phyloP scores from a whole-genome alignment of 2,329 filamentous ascomycete species.

The Tolypocladium sp. region DNA sequence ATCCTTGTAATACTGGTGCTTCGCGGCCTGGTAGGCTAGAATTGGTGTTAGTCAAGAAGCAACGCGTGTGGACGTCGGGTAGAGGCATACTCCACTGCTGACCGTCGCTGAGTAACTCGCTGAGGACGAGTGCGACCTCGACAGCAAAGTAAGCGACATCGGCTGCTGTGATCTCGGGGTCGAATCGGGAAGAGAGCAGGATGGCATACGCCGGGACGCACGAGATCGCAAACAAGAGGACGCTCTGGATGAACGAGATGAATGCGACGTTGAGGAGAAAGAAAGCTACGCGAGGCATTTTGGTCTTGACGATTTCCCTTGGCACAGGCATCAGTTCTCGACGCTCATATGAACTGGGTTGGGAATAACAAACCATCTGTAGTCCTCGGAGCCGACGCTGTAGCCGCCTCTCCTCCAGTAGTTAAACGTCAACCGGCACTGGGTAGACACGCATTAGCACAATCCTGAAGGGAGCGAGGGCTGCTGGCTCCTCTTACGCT shows the following conservation, averaged over 20 bases:
- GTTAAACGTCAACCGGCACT: conserved; percentile 74
- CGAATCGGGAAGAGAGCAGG: conserved; percentile 60
- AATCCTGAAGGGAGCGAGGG: not conserved
- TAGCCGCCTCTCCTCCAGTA: conserved; percentile 97
- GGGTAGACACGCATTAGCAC: not conserved
- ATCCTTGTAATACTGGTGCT: conserved; percentile 63
- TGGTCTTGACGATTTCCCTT: conserved; percentile 61
- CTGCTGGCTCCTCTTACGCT: conserved; percentile 48
- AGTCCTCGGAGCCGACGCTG: conserved; percentile 81
- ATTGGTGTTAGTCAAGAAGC: not conserved
- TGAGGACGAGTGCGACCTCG: conserved; percentile 41
- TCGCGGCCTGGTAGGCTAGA: conserved; percentile 70
- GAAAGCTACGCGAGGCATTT: conserved; percentile 57
- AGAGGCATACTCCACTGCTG: conserved; percentile 69
- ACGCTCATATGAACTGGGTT: not conserved
- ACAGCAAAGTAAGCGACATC: conserved; percentile 40
- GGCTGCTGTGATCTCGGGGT: conserved; percentile 32
- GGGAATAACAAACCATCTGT: conserved; percentile 57
- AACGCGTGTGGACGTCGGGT: not conserved
- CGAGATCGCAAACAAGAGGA: conserved; percentile 71
- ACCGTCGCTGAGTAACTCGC: conserved; percentile 78
- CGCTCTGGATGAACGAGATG: conserved; percentile 74
- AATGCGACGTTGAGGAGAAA: conserved; percentile 84
- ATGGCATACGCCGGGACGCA: conserved; percentile 73
- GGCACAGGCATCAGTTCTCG: conserved; percentile 1